Evolutionary conservation across 441 rosid genomes (phyloP), one percentile per base, ranked within the genome.

Genomic region (Bruguiera hainesii): DNA sequence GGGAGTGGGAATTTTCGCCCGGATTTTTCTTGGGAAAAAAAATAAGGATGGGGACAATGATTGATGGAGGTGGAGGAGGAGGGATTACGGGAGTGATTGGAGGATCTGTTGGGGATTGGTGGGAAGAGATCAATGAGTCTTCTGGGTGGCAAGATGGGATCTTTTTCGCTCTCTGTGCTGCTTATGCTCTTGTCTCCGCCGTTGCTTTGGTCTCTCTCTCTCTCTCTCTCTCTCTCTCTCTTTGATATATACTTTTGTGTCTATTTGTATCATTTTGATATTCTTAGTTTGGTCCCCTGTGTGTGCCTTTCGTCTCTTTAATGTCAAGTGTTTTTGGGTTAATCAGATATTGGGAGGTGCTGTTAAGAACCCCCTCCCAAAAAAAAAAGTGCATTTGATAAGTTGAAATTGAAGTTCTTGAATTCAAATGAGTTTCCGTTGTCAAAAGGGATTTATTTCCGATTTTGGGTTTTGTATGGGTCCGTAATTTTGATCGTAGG

Each of bases 101-200:
- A 28, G 69, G 72, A 35, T 4, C 74, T 64, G 56, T 65, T 11
- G 76, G 78, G 55, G 46, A 67, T 60, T 77, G 81, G 87, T 83
- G 87, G 87, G 81, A 78, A 31, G 86, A 83, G 74, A 77, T 87
- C 78, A 84, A 87, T 71, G 87, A 83, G 5, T 86, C 96, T 9
- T 67, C 76, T 72, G 76, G 63, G 62, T 91, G 93, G 94, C 97
- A 91, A 68, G 92, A 91, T 72, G 92, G 87, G 76, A 82, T 91
- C 73, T 91, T 87, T 74, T 91, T 77, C 79, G 66, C 88, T 71
- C 96, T 91, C 29, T 87, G 88, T 67, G 96, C 80, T 53, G 85
- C 94, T 76, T 91, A 86, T 72, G 89, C 93, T 26, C 89, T 92
- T 29, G 98, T 92, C 58, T 85, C 98, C 35, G 65, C 80, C 51